Percentiles rank a stretch among this genome's conserved stretches.
phyloP scores from a whole-genome alignment of 2,329 filamentous ascomycete genomes.

The Aspergillus spinulosporus region DNA sequence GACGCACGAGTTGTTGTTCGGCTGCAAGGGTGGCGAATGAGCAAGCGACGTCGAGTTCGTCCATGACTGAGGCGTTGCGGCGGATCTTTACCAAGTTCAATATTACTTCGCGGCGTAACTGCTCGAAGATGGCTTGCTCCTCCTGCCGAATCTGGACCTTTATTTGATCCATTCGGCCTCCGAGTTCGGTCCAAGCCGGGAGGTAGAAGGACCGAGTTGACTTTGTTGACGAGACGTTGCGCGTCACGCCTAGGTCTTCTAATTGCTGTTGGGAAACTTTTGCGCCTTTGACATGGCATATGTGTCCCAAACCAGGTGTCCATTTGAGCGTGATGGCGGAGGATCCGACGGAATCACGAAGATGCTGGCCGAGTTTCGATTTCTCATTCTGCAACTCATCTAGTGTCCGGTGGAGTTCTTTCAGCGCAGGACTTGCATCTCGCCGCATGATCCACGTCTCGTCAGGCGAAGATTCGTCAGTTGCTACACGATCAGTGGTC shows the following conservation, averaged over 20 bases:
- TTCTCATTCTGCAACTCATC: slow-evolving; percentile 63
- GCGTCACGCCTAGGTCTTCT: slow-evolving; percentile 46
- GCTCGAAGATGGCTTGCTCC: slow-evolving; percentile 76
- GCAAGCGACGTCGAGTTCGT: slow-evolving; percentile 87
- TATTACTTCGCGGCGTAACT: slow-evolving; percentile 74
- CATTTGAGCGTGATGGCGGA: slow-evolving; percentile 75
- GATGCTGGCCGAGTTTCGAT: slow-evolving; percentile 55
- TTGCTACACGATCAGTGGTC: slow-evolving; percentile 28
- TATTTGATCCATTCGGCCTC: slow-evolving; percentile 73
- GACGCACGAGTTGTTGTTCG: slow-evolving; percentile 72
- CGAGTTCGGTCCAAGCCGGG: slow-evolving; percentile 79
- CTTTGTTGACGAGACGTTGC: slow-evolving; percentile 74
- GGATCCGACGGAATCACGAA: slow-evolving; percentile 63
- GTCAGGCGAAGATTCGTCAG: slow-evolving; percentile 41
- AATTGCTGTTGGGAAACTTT: slow-evolving; percentile 61
- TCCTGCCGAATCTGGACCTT: slow-evolving; percentile 78
- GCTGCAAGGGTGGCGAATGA: slow-evolving; percentile 78
- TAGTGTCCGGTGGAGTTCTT: slow-evolving; percentile 68
- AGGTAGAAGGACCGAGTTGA: slow-evolving; percentile 82
- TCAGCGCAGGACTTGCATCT: slow-evolving; percentile 66
- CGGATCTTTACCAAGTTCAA: slow-evolving; percentile 80
- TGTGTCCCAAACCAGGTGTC: slow-evolving; percentile 83
- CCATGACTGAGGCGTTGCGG: slow-evolving; percentile 84
- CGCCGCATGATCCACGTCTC: slow-evolving; percentile 66
- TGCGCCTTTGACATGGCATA: slow-evolving; percentile 79